Conservation (phyloP, 768 basidiomycete species). For the Amanita phalloides region DNA sequence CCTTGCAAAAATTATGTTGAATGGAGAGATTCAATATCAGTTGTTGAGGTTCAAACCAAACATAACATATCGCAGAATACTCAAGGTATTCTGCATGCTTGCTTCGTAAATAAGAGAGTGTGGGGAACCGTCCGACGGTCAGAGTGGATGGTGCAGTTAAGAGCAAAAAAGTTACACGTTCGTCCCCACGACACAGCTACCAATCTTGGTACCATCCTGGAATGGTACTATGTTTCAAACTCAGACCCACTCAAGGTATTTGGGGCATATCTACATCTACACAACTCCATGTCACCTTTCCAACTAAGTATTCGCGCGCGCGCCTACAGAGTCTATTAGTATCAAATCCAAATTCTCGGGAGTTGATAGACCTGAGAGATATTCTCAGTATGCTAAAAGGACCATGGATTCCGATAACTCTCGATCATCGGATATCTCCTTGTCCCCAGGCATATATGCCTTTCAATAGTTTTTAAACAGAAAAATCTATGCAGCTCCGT, state of each 20-base stretch:
- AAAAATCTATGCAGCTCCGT: neutral
- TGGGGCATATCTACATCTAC: neutral
- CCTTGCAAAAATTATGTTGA: slow-evolving; percentile 22
- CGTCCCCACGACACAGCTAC: slow-evolving; percentile 1
- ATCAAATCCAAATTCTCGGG: slow-evolving; percentile 1
- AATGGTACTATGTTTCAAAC: slow-evolving; percentile 1
- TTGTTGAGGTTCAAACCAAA: slow-evolving; percentile 35
- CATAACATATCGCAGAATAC: slow-evolving; percentile 44
- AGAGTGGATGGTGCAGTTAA: slow-evolving; percentile 4
- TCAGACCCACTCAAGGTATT: neutral
- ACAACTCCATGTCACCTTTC: neutral
- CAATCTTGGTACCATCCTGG: too few relatives aligned
- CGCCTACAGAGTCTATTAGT: slow-evolving; percentile 4
- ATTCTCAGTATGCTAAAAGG: neutral
- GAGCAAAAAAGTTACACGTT: slow-evolving; percentile 5
- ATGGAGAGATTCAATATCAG: neutral
- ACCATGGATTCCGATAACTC: neutral
- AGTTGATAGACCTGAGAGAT: neutral
- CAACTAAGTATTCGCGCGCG: neutral
- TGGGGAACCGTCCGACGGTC: slow-evolving; percentile 25
- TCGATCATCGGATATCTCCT: neutral
- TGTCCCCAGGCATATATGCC: neutral
- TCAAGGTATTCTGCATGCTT: slow-evolving; percentile 35
- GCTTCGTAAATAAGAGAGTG: slow-evolving; percentile 23
- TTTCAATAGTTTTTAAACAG: neutral